Base-by-base conservation (phyloP, 2,329 filamentous ascomycete species). In the Colletotrichum incanum region DNA sequence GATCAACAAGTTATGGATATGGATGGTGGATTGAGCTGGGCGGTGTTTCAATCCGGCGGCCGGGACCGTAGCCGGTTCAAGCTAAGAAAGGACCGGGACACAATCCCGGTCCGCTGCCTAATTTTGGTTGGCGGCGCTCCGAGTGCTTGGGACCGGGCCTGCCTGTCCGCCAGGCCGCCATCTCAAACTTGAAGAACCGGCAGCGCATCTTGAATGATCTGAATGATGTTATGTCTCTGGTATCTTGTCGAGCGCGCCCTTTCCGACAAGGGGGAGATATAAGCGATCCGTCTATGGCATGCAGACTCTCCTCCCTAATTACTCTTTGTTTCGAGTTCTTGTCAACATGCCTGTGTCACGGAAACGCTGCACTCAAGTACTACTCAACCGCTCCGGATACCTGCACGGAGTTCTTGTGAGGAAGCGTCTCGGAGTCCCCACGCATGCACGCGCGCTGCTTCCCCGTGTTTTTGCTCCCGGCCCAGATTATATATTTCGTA, bases 61-160 rank as follows among this genome's bases (percentile, higher is more conserved):
- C 65, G 65, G 69, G 18, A 72, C 43, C 28, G 56, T 62, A 68
- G 65, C 69, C 69, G 69, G 69, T 63, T 12, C 65, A n/a, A 52
- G n/a, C 49, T 9, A 16, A 31, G 26, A 39, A 26, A 23, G 45
- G 64, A 68, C 69, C 65, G 69, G 69, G 43, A 68, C 58, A 14
- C n/a, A 18, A 64, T 72, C 58, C 69, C 69, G 69, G 69, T 54
- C 47, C 26, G 39, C 64, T n/a, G 61, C 49, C 37, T 37, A 28
- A 12, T 54, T 14, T 47, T 26, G 49, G 59, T 18, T 62, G 59
- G 20, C 43, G 43, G 28, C 31, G 60, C 47, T n/a, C 34, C 61
- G 61, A 64, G 45, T 16, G n/a, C 37, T 54, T 31, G 60, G 61
- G 37, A 64, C 61, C 61, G 47, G 61, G 61, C 37, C 67, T 52